Base-by-base conservation (phyloP, 768 basidiomycete genomes). In the Boletus rufocinnamomeus region DNA sequence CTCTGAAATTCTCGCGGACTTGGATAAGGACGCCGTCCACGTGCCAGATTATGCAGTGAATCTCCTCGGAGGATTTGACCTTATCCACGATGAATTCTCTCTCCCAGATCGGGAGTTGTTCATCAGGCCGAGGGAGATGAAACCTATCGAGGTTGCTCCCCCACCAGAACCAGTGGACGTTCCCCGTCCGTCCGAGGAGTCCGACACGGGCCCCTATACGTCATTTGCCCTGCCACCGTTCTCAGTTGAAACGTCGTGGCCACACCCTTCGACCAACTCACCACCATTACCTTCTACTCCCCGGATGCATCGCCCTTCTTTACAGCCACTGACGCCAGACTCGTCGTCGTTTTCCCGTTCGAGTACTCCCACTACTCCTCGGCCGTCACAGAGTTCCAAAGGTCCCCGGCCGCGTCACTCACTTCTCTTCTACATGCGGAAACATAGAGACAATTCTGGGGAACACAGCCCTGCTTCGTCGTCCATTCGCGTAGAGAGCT, bases 41-140 rank as follows among this genome's bases (percentile, higher is more conserved):
- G 72, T 81, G 50, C 80, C 81, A 10, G 76, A 75, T 51, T 82
- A 82, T 56, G 79, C 79, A 6, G 65, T 74, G 53, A 72, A 78
- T 60, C 76, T 82, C 44, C 69, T 82, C 52, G 74, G 77, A 28
- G 75, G 69, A 16, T 73, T 82, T 23, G 80, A 80, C 55, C 64
- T 72, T 57, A 72, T 74, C 50, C 68, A 72, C 51, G 65, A 76
- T 48, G 63, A 75, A 32, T 59, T 74, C 35, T 49, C 67, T 30
- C 74, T 75, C 55, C 70, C 69, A n/a, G 58, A 72, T 57, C 69
- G 70, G 64, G 66, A 70, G 50, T 14, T 70, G 23, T 72, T 72
- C 49, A 57, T 60, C 53, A 72, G 63, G 47, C 68, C 65, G 25
- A 72, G 59, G 61, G 70, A 70, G 60, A 69, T 72, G 64, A 63